These are phyloP conservation scores for Echium plantagineum DNA, from an alignment of 257 asterid species.

Conservation along the genomic window DNA sequence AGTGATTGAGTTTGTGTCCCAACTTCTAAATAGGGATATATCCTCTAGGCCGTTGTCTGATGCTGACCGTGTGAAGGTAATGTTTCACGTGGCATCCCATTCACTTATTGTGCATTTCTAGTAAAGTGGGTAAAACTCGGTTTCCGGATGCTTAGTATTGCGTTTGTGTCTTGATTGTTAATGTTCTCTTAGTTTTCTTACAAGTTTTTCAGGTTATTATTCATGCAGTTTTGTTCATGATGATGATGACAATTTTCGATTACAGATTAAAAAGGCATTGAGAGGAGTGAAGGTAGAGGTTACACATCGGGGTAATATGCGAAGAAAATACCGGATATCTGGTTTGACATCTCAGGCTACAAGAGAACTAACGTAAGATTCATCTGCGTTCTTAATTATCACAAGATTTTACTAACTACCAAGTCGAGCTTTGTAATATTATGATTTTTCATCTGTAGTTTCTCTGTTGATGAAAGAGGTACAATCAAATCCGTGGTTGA, in stretches of 20 bases:
- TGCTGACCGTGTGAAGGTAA: constrained; percentile 92
- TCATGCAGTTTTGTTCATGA: background rate
- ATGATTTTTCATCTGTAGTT: constrained; percentile 23
- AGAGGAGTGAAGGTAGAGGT: constrained; percentile 97
- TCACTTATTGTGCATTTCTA: no score
- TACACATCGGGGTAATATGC: constrained; percentile 98
- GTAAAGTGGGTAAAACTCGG: background rate
- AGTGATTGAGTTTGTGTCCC: constrained; percentile 71
- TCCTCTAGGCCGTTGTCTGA: constrained; percentile 72
- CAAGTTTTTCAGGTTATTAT: background rate
- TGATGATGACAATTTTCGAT: background rate
- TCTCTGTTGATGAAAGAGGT: constrained; percentile 84
- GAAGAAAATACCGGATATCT: constrained; percentile 82
- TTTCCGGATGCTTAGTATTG: no score
- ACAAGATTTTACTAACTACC: background rate
- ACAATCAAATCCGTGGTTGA: constrained; percentile 80
- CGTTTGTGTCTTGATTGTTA: background rate
- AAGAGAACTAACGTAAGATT: constrained; percentile 72
- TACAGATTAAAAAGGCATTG: constrained; percentile 88
- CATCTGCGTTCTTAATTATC: background rate
- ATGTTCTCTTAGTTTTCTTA: background rate
- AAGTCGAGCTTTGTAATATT: background rate
- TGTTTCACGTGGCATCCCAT: background rate
- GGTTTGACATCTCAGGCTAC: constrained; percentile 91
- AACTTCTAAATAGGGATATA: constrained; percentile 75